Evolutionary conservation across 768 basidiomycete species (phyloP), one percentile per base, ranked within the genome.

Genomic region (Rhizopogon vulgaris): DNA sequence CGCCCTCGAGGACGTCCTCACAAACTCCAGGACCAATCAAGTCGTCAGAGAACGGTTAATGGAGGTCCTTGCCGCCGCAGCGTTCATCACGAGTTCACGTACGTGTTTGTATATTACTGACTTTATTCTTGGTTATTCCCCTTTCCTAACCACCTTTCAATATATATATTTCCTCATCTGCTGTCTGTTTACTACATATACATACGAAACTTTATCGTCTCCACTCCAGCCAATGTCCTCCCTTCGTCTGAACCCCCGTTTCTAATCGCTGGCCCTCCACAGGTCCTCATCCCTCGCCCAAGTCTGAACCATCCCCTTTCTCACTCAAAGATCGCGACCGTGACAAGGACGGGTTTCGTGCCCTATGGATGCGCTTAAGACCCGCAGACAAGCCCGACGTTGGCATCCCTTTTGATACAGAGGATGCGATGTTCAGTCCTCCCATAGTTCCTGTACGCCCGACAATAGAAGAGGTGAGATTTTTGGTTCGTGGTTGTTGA

Each of bases 11-110:
- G 87, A 91, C 15, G 76, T 89, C 17, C 69, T 92, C 3, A 71
- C 68, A 2, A 80, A 78, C 0, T 60, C 79, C 1, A 74, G 79
- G 40, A 90, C 90, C 1, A 78, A 80, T 1, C 91, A 90, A 8
- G 90, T 92, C 1, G 88, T 91, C 0, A 76, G 82, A 38, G 90
- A 93, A 61, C 78, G 90, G 4, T 62, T 96, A 36, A 69, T 90
- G 53, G 85, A 91, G 56, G 85, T 94, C 0, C 71, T 96, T 3
- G 90, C 84, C 3, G 90, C 88, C 18, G 86, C 92, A 7, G 85
- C 87, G 1, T 94, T 78, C 61, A 64, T 68, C 24, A 64, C 63
- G 5, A 64, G 60, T 0, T 55, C 60, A 30, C 63, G 65, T 66
- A 58, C 2, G 66, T 53, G 34, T 34, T 11, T 0, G 3, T 40